Conservation (phyloP, 2,329 filamentous ascomycete genomes). For the Aspergillus amoenus region DNA sequence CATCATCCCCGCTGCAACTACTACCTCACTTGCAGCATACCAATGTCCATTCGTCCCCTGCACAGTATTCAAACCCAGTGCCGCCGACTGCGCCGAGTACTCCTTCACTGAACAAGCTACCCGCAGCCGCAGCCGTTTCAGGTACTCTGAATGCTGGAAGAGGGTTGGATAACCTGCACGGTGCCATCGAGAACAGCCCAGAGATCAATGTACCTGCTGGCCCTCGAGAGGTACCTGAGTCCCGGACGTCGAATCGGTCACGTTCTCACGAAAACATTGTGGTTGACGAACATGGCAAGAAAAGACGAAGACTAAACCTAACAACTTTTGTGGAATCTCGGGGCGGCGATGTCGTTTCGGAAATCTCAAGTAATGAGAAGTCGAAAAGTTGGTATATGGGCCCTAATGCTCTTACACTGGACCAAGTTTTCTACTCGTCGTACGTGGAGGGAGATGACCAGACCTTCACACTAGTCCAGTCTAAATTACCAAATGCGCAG, state of each 20-base stretch:
- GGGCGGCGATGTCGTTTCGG: not conserved
- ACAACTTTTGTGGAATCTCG: constrained; percentile 1
- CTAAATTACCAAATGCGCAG: constrained; percentile 25
- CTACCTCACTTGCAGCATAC: not conserved
- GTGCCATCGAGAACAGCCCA: not conserved
- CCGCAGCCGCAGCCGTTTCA: not conserved
- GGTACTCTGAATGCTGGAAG: not conserved
- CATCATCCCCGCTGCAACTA: not conserved
- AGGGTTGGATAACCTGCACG: not conserved
- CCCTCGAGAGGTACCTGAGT: not conserved
- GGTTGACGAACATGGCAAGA: constrained; percentile 28
- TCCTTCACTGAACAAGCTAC: not conserved
- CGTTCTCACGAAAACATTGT: constrained; percentile 25
- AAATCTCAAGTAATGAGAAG: not conserved
- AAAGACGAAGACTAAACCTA: constrained; percentile 30
- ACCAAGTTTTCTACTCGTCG: constrained; percentile 46
- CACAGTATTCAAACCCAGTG: not conserved
- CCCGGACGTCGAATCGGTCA: not conserved
- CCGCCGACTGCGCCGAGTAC: not conserved
- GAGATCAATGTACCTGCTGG: not conserved
- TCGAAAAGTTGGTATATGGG: constrained; percentile 39
- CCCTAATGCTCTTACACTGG: constrained; percentile 34
- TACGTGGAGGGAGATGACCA: constrained; percentile 28
- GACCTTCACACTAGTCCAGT: constrained; percentile 23
- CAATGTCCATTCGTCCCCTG: not conserved